Evolutionary conservation across 2,329 filamentous ascomycete species (phyloP).

Genomic region (Diaporthe humulicola): DNA sequence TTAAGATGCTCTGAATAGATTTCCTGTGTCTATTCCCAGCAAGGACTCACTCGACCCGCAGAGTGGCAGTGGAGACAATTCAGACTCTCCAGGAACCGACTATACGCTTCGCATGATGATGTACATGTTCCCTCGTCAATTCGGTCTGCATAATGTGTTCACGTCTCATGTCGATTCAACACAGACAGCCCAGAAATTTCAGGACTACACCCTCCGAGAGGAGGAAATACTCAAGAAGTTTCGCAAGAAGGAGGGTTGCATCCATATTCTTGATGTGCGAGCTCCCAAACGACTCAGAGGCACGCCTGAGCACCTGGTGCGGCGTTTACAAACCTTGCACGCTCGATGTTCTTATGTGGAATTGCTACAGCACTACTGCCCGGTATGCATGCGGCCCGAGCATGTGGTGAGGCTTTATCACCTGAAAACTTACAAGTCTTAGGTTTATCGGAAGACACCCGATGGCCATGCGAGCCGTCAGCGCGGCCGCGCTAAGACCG

Average conservation of each 20-base stretch:
- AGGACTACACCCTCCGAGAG: slow-evolving; percentile 89
- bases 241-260: slow-evolving; percentile 43
- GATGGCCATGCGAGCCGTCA: slow-evolving; percentile 10
- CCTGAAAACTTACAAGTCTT: slow-evolving; percentile 10
- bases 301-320: slow-evolving; percentile 68
- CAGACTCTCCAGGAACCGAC: slow-evolving; percentile 51
- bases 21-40: slow-evolving; percentile 52
- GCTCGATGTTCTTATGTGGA: slow-evolving; percentile 82
- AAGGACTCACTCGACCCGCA: slow-evolving; percentile 25
- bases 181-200: slow-evolving; percentile 80
- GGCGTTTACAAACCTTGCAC: slow-evolving; percentile 78
- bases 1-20: slow-evolving; percentile 85
- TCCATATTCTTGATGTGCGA: slow-evolving; percentile 47
- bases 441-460: slow-evolving; percentile 23
- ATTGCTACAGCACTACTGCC: slow-evolving; percentile 86
- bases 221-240: slow-evolving; percentile 75
- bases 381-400: slow-evolving; percentile 56
- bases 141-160: slow-evolving; percentile 93
- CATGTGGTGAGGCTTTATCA: slow-evolving; percentile 21
- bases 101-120: slow-evolving; percentile 83
- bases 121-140: slow-evolving; percentile 94
- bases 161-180: slow-evolving; percentile 74
- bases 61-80: not conserved
- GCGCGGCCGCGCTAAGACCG: slow-evolving; percentile 27
- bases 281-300: slow-evolving; percentile 80